Base-by-base conservation (phyloP, 2,329 filamentous ascomycete genomes). In the Thelonectria rubi region DNA sequence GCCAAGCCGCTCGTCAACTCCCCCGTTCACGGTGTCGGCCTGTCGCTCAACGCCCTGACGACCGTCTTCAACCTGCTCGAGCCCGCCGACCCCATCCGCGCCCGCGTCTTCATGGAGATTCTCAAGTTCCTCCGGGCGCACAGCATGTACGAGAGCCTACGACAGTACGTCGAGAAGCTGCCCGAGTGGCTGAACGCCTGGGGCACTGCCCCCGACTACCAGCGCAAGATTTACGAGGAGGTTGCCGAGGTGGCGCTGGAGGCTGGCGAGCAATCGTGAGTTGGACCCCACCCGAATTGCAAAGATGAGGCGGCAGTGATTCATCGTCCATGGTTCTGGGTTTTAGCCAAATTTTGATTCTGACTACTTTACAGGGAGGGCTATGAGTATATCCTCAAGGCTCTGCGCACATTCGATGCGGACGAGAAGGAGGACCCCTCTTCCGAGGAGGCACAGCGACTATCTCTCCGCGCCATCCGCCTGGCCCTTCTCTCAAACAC, bases 41-140 rank as follows among this genome's bases (percentile, higher is more conserved):
- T 99, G 68, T 93, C 93, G 67, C 90, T 98, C 71, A 93, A 93
- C 69, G 91, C 95, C 71, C 87, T 99, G 70, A 93, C 92, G 75
- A 97, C 94, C 72, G 88, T 99, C 75, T 99, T 98, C 89, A 99
- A 99, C 86, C 90, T 96, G 68, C 86, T 98, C 69, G 81, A 89
- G 69, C 81, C 89, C 64, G 83, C 89, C 73, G 90, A 93, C 75
- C 89, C 92, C 57, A 86, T 92, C 75, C 90, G 95, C 64, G 97
- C 91, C 80, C 91, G 97, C 76, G 93, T 99, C 62, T 92, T 99
- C 74, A 85, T 95, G 77, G 88, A 93, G 73, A 93, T 97, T 71
- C 81, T 98, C 66, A 90, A 90, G 71, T 91, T 97, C 72, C 88
- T 97, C 77, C 90, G 90, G 76, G 79, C 82, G 60, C 85, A 90